Base-by-base conservation (phyloP, 345 rosid genomes). In the Geranium brycei region DNA sequence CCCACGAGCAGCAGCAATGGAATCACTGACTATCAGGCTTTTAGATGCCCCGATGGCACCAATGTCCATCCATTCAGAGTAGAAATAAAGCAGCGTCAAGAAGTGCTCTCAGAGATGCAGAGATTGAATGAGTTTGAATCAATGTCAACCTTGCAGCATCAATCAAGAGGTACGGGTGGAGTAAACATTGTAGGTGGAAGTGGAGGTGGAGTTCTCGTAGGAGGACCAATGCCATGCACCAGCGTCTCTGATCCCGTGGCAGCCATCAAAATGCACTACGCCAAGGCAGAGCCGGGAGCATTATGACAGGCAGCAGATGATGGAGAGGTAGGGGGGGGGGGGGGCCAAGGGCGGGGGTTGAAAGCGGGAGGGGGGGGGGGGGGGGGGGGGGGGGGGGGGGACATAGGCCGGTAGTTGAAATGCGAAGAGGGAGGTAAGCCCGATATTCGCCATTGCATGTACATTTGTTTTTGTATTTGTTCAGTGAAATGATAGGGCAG, bases 171-270 rank as follows among this genome's bases (percentile, higher is more conserved):
- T 17, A 61, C 79, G 68, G 77, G 71, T 14, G 86, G 82, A 31
- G 28, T 23, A 23, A 23, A 23, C 28, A 23, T 23, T 23, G 28
- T 23, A 23, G 28, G 28, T 23, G 28, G 28, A 23, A 2, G 28
- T 23, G 81, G 71, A 17, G 80, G 82, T 41, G 69, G 69, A 2
- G 60, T 69, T 17, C 63, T 75, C 56, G 79, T 72, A 0, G 82
- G 87, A n/a, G 81, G 73, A n/a, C 68, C 53, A 47, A 47, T 47
- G 11, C 53, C 82, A 2, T 78, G 84, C 60, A 60, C 77, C 0
- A 76, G 71, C 6, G 75, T 84, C 59, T 79, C 86, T 0, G 95
- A 87, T 65, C 88, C 95, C 0, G 88, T 87, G 72, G 78, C 80
- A 0, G 90, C 87, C 63, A 74, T 87, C 31, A 82, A 75, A 60